These are phyloP conservation scores for Emericellopsis cladophorae DNA, from an alignment of 2,329 filamentous ascomycete species.

Conservation along the genomic window DNA sequence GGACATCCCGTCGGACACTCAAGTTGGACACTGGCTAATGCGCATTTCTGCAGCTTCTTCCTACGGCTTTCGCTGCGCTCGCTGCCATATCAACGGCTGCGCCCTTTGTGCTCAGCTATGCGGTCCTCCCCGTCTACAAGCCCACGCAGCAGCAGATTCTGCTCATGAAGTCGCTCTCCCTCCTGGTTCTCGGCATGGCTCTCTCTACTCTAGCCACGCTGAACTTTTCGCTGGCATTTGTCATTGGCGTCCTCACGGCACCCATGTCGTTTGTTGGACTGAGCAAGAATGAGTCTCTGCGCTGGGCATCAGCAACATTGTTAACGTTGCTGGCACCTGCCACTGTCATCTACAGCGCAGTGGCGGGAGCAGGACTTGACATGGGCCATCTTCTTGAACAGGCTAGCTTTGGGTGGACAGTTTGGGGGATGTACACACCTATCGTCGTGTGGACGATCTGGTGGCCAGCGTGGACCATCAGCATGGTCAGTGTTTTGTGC, in stretches of 20 bases:
- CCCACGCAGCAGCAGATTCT: constrained; percentile 59
- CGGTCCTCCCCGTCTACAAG: constrained; percentile 36
- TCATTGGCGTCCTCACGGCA: constrained; percentile 66
- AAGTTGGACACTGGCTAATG: too few relatives aligned
- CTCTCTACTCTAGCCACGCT: constrained; percentile 86
- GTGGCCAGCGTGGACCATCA: constrained; percentile 84
- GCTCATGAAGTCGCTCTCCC: constrained; percentile 78
- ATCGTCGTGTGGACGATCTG: constrained; percentile 89
- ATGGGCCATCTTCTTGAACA: constrained; percentile 51
- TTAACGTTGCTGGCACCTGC: constrained; percentile 52
- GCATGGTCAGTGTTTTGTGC: constrained; percentile 40
- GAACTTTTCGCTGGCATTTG: constrained; percentile 84
- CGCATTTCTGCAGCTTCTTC: constrained; percentile 35
- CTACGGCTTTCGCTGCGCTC: constrained; percentile 46
- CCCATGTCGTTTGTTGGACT: constrained; percentile 67
- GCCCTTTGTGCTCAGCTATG: constrained; percentile 40
- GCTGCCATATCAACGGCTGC: constrained; percentile 39
- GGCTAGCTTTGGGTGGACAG: constrained; percentile 77
- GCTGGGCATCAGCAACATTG: constrained; percentile 31
- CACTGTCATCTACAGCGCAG: constrained; percentile 36
- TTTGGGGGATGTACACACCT: constrained; percentile 81
- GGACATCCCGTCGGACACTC: constrained; percentile 10
- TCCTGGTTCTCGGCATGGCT: constrained; percentile 85
- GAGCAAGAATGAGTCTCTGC: constrained; percentile 22
- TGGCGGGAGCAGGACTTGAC: constrained; percentile 21